Evolutionary conservation across 306 rosid genomes (phyloP).

Genomic region (Crataegus laevigata): DNA sequence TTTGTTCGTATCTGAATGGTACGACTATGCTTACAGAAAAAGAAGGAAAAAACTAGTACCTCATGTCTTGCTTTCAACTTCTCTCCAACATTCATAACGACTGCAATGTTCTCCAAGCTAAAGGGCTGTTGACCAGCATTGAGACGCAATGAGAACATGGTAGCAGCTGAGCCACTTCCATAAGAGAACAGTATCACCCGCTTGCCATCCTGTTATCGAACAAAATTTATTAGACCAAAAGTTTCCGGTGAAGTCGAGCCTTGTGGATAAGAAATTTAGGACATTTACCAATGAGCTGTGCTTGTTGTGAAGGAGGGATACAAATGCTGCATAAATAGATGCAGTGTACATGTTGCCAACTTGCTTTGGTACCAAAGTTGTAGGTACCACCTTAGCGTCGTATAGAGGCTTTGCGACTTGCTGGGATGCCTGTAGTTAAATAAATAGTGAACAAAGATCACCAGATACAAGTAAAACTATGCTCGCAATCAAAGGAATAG

Average conservation of each 20-base stretch:
- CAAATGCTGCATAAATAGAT: slow-evolving; percentile 96
- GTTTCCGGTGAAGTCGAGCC: background rate
- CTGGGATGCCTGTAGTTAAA: slow-evolving; percentile 60
- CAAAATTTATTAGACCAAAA: background rate
- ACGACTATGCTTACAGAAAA: background rate
- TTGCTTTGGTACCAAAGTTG: slow-evolving; percentile 90
- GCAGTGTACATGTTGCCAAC: slow-evolving; percentile 99
- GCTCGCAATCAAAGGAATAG: background rate
- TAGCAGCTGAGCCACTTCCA: slow-evolving; percentile 86
- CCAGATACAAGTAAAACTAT: slow-evolving; percentile 10
- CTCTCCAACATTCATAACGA: slow-evolving; percentile 59
- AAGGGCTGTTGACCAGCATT: slow-evolving; percentile 56
- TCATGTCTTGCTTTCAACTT: slow-evolving; percentile 89
- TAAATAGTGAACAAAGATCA: slow-evolving; percentile 1
- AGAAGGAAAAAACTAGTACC: slow-evolving; percentile 42
- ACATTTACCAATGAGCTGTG: slow-evolving; percentile 58
- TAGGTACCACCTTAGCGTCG: slow-evolving; percentile 83
- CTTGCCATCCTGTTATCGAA: slow-evolving; percentile 50
- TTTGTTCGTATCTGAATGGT: background rate
- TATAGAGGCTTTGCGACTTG: slow-evolving; percentile 80
- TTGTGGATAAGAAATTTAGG: background rate
- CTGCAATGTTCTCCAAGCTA: slow-evolving; percentile 77
- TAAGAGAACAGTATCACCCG: slow-evolving; percentile 85
- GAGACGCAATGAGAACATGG: slow-evolving; percentile 79
- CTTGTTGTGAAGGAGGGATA: slow-evolving; percentile 79